Conservation (phyloP, 2,329 filamentous ascomycete species). For the Bertia moriformis region DNA sequence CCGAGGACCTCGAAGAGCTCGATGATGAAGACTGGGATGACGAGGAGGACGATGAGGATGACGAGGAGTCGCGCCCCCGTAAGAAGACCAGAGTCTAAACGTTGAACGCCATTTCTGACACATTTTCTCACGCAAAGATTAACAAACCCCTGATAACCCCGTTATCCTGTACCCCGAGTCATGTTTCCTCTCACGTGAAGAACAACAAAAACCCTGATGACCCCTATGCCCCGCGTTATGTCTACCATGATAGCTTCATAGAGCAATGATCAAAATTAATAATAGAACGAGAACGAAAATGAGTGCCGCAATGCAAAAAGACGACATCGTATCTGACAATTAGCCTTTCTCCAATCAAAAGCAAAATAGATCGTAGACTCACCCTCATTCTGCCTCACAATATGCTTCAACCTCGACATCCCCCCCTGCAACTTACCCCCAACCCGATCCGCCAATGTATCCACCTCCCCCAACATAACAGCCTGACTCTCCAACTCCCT, state of each 20-base stretch:
- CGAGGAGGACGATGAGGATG: neutral
- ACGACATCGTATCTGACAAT: slow-evolving; percentile 21
- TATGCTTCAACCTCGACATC: slow-evolving; percentile 46
- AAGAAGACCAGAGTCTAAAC: neutral
- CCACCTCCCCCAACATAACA: slow-evolving; percentile 47
- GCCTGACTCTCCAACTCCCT: slow-evolving; percentile 53
- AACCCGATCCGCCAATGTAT: slow-evolving; percentile 52
- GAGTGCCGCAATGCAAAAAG: slow-evolving; percentile 50
- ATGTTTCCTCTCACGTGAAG: no score
- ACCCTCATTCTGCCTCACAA: slow-evolving; percentile 58
- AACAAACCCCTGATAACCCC: neutral
- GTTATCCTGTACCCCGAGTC: no score
- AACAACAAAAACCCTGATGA: no score
- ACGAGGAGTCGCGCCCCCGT: neutral
- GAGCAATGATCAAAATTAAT: slow-evolving; percentile 35
- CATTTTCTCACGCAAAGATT: neutral
- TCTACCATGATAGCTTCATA: no score
- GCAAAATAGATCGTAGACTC: slow-evolving; percentile 11
- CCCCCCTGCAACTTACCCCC: slow-evolving; percentile 50
- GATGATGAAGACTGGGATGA: slow-evolving; percentile 19
- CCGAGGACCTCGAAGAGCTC: slow-evolving; percentile 31
- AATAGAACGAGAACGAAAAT: slow-evolving; percentile 52
- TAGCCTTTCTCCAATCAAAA: neutral
- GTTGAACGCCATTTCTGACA: neutral
- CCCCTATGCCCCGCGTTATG: no score